These are phyloP conservation scores for Piedraia hortae DNA, from an alignment of 2,329 filamentous ascomycete species.

Conservation along the genomic window DNA sequence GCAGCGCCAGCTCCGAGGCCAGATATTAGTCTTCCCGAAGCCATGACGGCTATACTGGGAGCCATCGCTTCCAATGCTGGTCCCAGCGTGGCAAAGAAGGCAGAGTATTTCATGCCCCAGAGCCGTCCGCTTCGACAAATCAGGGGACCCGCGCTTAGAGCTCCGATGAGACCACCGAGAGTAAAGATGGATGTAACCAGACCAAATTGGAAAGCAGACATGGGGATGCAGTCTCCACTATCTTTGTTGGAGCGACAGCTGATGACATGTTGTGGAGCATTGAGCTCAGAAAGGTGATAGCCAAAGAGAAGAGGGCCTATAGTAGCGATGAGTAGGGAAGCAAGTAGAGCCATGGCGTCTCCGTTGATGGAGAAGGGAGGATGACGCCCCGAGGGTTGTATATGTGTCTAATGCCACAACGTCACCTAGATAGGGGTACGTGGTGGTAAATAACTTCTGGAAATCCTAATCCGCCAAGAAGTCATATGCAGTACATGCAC, in stretches of 20 bases:
- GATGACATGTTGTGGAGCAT: conserved; percentile 80
- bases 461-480: no score
- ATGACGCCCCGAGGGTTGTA: no score
- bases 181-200: conserved; percentile 78
- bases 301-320: conserved; percentile 82
- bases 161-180: conserved; percentile 61
- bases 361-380: no score
- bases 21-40: conserved; percentile 47
- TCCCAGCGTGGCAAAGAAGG: conserved; percentile 47
- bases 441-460: no score
- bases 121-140: conserved; percentile 52
- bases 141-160: conserved; percentile 52
- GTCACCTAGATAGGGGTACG: no score
- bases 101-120: conserved; percentile 48
- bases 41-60: conserved; percentile 36
- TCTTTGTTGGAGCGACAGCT: conserved; percentile 40
- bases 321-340: conserved; percentile 48
- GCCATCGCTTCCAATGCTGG: conserved; percentile 50
- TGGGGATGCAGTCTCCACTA: conserved; percentile 53
- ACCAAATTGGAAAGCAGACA: conserved; percentile 58
- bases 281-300: conserved; percentile 80
- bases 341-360: conserved; percentile 48
- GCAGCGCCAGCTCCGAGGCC: conserved; percentile 68
- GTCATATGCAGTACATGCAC: no score
- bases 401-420: no score